Evolutionary conservation across 768 basidiomycete genomes (phyloP), one percentile per base, ranked within the genome.

Genomic region (Trametes coccinea): DNA sequence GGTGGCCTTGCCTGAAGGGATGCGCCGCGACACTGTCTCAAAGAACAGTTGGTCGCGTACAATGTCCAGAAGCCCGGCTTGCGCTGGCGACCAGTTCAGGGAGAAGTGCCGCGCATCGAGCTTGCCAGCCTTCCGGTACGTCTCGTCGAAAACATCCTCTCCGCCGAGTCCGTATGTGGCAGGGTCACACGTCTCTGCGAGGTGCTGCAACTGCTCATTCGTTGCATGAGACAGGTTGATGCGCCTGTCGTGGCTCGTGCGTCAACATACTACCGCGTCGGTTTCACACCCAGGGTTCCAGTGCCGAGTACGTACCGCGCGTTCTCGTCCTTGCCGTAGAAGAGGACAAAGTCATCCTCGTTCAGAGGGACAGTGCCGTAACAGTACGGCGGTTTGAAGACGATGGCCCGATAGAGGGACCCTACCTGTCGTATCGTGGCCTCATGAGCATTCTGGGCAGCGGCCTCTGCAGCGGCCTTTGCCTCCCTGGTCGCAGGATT

Each of bases 71-170:
- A 22, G 22, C 1, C 22, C 22, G 22, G 1, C 22, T 22, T 22
- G 22, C 22, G 22, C 22, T 22, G 22, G 22, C 22, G 22, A 22
- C 22, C 22, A 22, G 22, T 22, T 22, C 22, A 22, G 22, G 1
- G 22, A 22, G 22, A 22, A 22, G 22, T 22, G 22, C 1, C 22
- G 22, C 22, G 22, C 22, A 22, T 22, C 22, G 22, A 84, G 65
- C 69, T 82, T 82, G 3, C 78, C 73, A 0, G 77, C 79, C 61
- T 79, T 81, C 17, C 80, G 72, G 61, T 82, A 82, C 4, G 75
- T 68, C 50, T 80, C 78, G 61, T 82, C 81, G 3, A 77, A 62
- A 0, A 80, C 75, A 33, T 80, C 73, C 41, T 79, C 56, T 5
- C 74, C 55, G 22, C 72, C 66, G 0, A 55, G 40, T 4, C 81